A percentile compares a stretch with the other conserved stretches of the same genome.
These are phyloP conservation scores for Alternaria arborescens DNA, from an alignment of 2,329 filamentous ascomycete genomes.

Conservation along the genomic window DNA sequence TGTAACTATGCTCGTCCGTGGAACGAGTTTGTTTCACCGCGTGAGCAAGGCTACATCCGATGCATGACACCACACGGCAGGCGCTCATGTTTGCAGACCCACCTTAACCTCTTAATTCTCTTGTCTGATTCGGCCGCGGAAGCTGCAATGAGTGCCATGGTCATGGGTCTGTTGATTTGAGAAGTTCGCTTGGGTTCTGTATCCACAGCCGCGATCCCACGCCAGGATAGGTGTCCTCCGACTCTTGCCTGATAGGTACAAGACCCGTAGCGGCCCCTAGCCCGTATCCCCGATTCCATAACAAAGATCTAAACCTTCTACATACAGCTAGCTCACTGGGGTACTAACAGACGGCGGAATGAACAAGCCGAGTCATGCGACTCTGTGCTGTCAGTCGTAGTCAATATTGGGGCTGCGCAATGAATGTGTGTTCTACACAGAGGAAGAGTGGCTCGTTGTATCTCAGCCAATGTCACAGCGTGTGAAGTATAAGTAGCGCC, in stretches of 20 bases:
- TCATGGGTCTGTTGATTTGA: background rate
- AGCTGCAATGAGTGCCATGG: background rate
- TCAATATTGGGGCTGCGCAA: background rate
- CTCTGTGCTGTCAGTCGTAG: background rate
- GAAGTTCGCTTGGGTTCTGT: background rate
- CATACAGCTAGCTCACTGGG: background rate
- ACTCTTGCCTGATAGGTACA: background rate
- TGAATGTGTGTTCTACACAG: background rate
- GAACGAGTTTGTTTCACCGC: background rate
- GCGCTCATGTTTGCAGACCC: background rate
- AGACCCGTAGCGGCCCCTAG: background rate
- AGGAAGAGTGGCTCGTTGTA: background rate
- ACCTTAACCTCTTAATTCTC: background rate
- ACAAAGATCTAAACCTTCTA: background rate
- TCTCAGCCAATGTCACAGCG: background rate
- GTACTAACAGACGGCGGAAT: background rate
- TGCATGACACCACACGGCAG: background rate
- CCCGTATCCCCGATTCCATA: background rate
- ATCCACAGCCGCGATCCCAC: constrained; percentile 3
- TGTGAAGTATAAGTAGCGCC: background rate
- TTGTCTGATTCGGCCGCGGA: background rate
- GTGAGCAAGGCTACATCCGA: background rate
- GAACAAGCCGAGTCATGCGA: background rate
- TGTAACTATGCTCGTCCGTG: background rate
- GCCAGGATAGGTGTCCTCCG: background rate